Base-by-base conservation (phyloP, 371 early-diverging fungal genomes). In the Neoconidiobolus thromboides region DNA sequence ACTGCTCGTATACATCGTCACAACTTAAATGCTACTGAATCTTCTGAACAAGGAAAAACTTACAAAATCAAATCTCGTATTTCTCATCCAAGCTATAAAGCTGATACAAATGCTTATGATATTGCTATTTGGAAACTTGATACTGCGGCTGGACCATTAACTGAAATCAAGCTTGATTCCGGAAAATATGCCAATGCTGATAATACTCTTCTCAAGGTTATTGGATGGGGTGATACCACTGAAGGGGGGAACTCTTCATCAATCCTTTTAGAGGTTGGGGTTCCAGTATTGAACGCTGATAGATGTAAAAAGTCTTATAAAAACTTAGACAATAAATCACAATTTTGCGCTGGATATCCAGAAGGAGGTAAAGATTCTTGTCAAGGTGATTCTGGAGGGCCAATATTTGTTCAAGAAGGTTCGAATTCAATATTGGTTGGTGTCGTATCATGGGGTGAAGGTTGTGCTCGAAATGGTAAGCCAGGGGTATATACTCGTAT, bases 321-420 rank as follows among this genome's bases (percentile, higher is more conserved):
- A 2, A 43, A 9, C 6, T 15, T 49, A n/a, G 50, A 49, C 1
- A 5, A 4, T 15, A 15, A n/a, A 4, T n/a, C 50, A 0, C 6
- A 12, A 15, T 14, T 49, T 4, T 49, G 50, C 42, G 55, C 43
- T 55, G 55, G 43, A 0, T 14, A 14, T 14, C n/a, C 9, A 41
- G 43, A 55, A n/a, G 55, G 42, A n/a, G 55, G 55, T 42, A 38
- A 14, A 55, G 55, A 58, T 47, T 9, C 47, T 10, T 58, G 58
- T 2, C 47, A 46, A 37, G 58, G 58, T 48, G 58, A 58, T 36
- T 46, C 47, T 12, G 58, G 58, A 38, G 58, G 58, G 38, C 58
- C 58, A 7, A 2, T 58, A 2, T 38, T 54, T 39, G 40, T 54
- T 14, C 3, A 7, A 39, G 5, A 37, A 10, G 40, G 40, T 40